Evolutionary conservation across 257 asterid species (phyloP).

Genomic region (Hygrophila difformis): DNA sequence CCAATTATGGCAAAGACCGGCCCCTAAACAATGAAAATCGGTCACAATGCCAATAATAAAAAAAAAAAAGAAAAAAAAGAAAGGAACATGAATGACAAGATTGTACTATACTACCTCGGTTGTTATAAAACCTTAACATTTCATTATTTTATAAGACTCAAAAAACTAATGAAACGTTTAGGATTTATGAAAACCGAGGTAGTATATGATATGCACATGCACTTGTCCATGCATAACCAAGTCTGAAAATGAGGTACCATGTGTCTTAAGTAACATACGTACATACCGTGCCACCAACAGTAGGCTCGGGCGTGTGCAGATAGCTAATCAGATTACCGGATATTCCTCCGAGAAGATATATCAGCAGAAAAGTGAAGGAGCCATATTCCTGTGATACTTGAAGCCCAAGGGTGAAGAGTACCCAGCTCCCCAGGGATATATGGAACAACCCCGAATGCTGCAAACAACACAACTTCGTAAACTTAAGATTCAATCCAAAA

Average conservation of each 20-base stretch:
- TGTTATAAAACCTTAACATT: no score
- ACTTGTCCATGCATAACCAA: no score
- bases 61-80: background rate
- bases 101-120: no score
- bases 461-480: conserved; percentile 12
- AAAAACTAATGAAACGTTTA: no score
- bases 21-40: conserved; percentile 34
- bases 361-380: conserved; percentile 50
- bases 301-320: conserved; percentile 70
- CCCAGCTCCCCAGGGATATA: conserved; percentile 60
- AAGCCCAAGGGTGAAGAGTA: conserved; percentile 58
- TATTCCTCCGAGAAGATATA: conserved; percentile 74
- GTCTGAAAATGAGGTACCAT: no score
- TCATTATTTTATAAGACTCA: no score
- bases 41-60: no score
- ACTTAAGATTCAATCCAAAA: background rate
- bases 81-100: background rate
- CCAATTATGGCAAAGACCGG: conserved; percentile 76
- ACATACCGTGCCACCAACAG: conserved; percentile 78
- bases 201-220: no score
- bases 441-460: conserved; percentile 79
- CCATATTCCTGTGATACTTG: conserved; percentile 55
- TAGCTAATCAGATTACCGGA: conserved; percentile 72
- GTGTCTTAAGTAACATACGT: no score
- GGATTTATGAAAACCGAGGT: no score